Conservation (phyloP, 108 stramenopile species). For the Thalassiosira profunda region DNA sequence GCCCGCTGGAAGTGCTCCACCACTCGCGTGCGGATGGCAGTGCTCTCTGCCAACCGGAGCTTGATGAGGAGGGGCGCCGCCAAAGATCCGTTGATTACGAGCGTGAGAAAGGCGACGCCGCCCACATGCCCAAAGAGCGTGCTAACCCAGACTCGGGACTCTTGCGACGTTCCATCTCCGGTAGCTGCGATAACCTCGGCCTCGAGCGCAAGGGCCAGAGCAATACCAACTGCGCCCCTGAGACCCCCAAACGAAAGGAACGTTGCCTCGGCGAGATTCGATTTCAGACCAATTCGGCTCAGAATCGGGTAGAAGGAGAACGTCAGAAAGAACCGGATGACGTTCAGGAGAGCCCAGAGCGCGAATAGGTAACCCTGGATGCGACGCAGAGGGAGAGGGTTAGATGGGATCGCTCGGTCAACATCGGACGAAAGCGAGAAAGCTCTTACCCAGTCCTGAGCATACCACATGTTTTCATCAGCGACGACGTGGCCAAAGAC, state of each 20-base stretch:
- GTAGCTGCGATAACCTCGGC: constrained; percentile 13
- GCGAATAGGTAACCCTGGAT: constrained; percentile 26
- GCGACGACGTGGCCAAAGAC: neutral
- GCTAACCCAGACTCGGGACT: too few species aligned
- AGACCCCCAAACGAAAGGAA: constrained; percentile 36
- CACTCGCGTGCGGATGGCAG: constrained; percentile 50
- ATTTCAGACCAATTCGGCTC: constrained; percentile 22
- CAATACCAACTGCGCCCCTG: constrained; percentile 47
- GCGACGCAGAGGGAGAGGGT: neutral
- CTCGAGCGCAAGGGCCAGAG: constrained; percentile 34
- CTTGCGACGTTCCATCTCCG: too few species aligned
- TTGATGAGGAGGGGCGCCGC: constrained; percentile 56
- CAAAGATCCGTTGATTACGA: constrained; percentile 58
- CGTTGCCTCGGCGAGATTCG: constrained; percentile 27
- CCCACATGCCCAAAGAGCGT: constrained; percentile 51
- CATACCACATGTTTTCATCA: neutral
- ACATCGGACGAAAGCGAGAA: neutral
- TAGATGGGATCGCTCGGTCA: neutral
- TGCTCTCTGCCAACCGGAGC: constrained; percentile 60
- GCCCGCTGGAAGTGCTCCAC: constrained; percentile 32
- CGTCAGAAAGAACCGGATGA: constrained; percentile 33
- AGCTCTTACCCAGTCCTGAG: neutral
- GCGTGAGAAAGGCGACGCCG: constrained; percentile 59
- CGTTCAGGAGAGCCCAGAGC: constrained; percentile 20
- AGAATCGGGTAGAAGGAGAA: constrained; percentile 30